Base-by-base conservation (phyloP, 441 rosid genomes). In the Populus hybrid region DNA sequence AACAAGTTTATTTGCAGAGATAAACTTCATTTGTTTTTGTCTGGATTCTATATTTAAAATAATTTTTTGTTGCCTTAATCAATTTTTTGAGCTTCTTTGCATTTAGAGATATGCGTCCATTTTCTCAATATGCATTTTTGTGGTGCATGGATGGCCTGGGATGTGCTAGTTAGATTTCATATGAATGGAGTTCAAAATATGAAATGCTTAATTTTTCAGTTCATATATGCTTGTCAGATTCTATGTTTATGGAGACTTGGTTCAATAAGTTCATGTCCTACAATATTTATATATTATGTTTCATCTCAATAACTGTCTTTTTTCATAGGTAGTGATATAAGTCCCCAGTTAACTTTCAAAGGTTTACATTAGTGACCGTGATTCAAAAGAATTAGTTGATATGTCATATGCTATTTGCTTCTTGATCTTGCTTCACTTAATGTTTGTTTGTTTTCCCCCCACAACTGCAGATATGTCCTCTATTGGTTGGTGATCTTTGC, bases 401-500 rank as follows among this genome's bases (percentile, higher is more conserved):
- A 28, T 76, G 59, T 28, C 35, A 69, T 53, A 38, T 53, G 69
- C 42, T 1, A 26, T 70, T 36, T 36, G 34, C 65, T 71, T 19
- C 28, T 32, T 24, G 23, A 34, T 46, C 10, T 68, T 71, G 12
- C 34, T 70, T 6, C 66, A 14, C 5, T 68, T 61, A 2, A 30
- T 16, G 6, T 4, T 73, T 40, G 11, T 40, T 26, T 79, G 7
- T 64, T 73, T 21, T 28, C n/a, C 40, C 73, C 71, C 34, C 6
- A 40, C 14, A 40, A 40, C 78, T 87, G 81, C 93, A 97, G 99
- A 82, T 97, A 95, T 85, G 99, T 97, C 84, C 81, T 87, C 24
- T 97, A 80, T 89, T 97, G 99, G 99, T 75, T 92, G 92, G 86
- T 97, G 82, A 87, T 97, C 85, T 87, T 93, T 80, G 86, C 78